A percentile compares a stretch with the other conserved stretches of the same genome.
Conservation (phyloP, 768 basidiomycete species). For the Clathrus columnatus region DNA sequence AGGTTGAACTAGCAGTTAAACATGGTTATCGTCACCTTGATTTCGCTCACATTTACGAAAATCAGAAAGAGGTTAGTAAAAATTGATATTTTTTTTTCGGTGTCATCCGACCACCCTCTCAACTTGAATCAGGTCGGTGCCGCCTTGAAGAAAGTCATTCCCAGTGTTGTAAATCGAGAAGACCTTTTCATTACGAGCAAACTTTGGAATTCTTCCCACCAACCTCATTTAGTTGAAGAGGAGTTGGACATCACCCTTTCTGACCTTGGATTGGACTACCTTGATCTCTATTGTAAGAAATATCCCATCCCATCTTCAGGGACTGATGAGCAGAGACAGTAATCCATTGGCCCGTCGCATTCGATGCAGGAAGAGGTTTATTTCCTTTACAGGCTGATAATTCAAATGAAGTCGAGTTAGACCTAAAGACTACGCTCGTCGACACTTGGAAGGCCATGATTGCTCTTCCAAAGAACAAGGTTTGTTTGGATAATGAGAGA, state of each 20-base stretch:
- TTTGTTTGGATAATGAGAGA: conserved; percentile 16
- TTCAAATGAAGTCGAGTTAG: conserved; percentile 42
- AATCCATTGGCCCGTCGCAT: conserved; percentile 74
- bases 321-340: conserved; percentile 30
- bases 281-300: conserved; percentile 69
- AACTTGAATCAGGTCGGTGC: conserved; percentile 39
- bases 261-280: conserved; percentile 64
- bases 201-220: conserved; percentile 73
- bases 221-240: conserved; percentile 55
- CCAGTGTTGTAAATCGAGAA: conserved; percentile 67
- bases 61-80: conserved; percentile 70
- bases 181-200: conserved; percentile 78
- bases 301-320: background rate
- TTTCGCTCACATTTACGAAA: conserved; percentile 69
- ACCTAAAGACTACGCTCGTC: conserved; percentile 49
- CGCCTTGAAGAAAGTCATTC: conserved; percentile 69
- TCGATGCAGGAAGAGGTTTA: conserved; percentile 47
- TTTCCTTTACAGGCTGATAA: conserved; percentile 42
- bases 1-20: conserved; percentile 70
- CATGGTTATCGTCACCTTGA: conserved; percentile 82
- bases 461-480: conserved; percentile 61
- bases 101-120: conserved; percentile 13
- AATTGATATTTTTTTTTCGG: background rate
- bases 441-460: conserved; percentile 83
- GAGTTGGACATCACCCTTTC: conserved; percentile 68